phyloP scores from a whole-genome alignment of 1,284 basidiomycete genomes.

The Sphaerobolus stellatus region DNA sequence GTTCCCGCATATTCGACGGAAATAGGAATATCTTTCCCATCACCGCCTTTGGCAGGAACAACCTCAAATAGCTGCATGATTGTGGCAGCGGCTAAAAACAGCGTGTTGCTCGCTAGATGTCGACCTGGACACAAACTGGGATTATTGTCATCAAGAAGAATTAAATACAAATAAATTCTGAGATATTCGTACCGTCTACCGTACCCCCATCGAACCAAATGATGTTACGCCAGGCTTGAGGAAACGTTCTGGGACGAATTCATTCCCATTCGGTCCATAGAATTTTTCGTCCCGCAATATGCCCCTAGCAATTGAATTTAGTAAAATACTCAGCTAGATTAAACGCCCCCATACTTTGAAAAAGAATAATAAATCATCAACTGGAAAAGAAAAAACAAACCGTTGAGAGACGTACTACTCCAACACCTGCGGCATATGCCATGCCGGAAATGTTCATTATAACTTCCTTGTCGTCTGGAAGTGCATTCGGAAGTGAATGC shows the following conservation, averaged over 20 bases:
- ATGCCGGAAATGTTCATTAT: background rate
- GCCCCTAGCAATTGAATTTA: background rate
- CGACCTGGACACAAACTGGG: slow-evolving; percentile 29
- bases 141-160: background rate
- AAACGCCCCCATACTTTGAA: slow-evolving; percentile 19
- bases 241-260: background rate
- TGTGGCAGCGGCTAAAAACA: slow-evolving; percentile 31
- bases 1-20: background rate
- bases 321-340: too few species aligned
- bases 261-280: background rate
- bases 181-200: background rate
- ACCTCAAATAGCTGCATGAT: slow-evolving; percentile 30
- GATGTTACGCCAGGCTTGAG: background rate
- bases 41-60: slow-evolving; percentile 23
- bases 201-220: background rate
- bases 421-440: background rate
- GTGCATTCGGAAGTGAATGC: background rate
- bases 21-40: slow-evolving; percentile 25
- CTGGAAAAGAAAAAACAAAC: slow-evolving; percentile 8
- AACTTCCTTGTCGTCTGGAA: background rate
- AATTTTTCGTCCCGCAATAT: slow-evolving; percentile 38
- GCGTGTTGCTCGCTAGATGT: slow-evolving; percentile 29
- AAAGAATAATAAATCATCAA: slow-evolving; percentile 1
- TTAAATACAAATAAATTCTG: background rate
- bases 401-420: background rate